phyloP scores from a whole-genome alignment of 208 protist species.

The Ichthyophonus hoferi region DNA sequence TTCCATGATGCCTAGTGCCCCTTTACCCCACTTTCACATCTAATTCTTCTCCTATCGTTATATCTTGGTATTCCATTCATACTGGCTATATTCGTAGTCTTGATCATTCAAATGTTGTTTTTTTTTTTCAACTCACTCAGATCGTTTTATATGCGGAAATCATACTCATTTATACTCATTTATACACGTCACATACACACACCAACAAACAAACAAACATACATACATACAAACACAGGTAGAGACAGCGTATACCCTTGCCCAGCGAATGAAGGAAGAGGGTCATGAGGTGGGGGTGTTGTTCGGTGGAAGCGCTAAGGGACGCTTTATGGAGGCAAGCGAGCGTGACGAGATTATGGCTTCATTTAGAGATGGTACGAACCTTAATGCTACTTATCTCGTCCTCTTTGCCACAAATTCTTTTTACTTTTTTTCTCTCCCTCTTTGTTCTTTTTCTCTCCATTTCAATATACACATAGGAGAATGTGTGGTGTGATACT shows the following conservation, averaged over 20 bases:
- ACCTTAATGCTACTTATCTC: too few species aligned
- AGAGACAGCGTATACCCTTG: conserved; percentile 19
- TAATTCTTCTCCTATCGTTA: too few species aligned
- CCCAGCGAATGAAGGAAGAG: conserved; percentile 37
- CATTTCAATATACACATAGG: too few species aligned
- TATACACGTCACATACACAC: background rate
- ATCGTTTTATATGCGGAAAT: too few species aligned
- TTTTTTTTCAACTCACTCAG: too few species aligned
- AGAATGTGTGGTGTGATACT: background rate
- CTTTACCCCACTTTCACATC: too few species aligned
- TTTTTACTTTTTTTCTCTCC: background rate
- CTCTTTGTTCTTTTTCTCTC: too few species aligned
- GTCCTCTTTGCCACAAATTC: conserved; percentile 8
- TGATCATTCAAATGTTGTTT: too few species aligned
- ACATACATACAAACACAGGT: background rate
- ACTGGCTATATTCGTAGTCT: too few species aligned
- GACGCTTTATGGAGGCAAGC: conserved; percentile 32
- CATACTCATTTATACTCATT: too few species aligned
- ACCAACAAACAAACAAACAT: background rate
- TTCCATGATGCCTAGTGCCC: too few species aligned
- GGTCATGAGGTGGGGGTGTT: conserved; percentile 51
- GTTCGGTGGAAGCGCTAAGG: background rate
- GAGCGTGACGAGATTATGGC: conserved; percentile 51
- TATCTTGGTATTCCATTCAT: too few species aligned
- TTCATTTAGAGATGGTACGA: conserved; percentile 11